These are phyloP conservation scores for Astrothelium subdiscretum DNA, from an alignment of 495 filamentous ascomycete genomes.

Conservation along the genomic window DNA sequence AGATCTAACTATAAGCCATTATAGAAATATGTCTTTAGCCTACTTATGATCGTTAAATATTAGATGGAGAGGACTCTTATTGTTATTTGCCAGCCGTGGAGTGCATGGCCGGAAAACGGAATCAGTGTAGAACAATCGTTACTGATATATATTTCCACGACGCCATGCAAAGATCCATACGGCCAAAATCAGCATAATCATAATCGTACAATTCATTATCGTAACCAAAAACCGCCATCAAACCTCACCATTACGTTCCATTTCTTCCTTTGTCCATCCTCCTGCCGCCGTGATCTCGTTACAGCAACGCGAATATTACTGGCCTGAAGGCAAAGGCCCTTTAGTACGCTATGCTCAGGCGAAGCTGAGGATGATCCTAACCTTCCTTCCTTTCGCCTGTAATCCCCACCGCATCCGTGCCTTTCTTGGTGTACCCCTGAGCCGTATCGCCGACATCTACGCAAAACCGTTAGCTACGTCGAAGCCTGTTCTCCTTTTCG, in stretches of 20 bases:
- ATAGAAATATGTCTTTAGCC: too few species aligned
- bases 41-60: too few species aligned
- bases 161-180: too few species aligned
- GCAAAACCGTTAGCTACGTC: neutral
- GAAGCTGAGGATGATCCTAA: neutral
- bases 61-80: too few species aligned
- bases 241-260: conserved; percentile 1
- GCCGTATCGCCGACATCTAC: neutral
- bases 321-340: neutral
- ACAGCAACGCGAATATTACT: neutral
- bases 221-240: neutral
- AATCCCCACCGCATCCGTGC: neutral
- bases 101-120: too few species aligned
- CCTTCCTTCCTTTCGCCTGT: neutral
- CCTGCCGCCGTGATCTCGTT: neutral
- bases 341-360: neutral
- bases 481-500: neutral
- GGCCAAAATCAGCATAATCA: too few species aligned
- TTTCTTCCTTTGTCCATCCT: neutral
- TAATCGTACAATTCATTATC: neutral
- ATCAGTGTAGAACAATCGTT: too few species aligned
- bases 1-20: too few species aligned
- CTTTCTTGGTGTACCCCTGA: neutral
- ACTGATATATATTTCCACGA: too few species aligned
- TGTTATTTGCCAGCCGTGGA: too few species aligned